Base-by-base conservation (phyloP, 2,329 filamentous ascomycete genomes). In the Curvularia sp. region DNA sequence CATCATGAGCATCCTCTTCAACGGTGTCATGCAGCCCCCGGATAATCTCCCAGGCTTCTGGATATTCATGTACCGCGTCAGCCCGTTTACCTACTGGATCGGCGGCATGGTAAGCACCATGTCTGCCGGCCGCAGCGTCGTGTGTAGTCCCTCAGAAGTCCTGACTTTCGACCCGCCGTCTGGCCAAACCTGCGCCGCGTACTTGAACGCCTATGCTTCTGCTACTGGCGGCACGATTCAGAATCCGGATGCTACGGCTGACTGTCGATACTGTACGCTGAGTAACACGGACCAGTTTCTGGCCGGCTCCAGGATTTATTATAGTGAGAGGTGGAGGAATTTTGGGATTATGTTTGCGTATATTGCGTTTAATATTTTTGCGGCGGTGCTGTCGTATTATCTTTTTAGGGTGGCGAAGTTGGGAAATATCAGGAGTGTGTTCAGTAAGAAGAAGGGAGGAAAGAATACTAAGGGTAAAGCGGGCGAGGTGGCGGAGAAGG, bases 61-160 rank as follows among this genome's bases (percentile, higher is more conserved):
- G 89, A 86, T 86, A 60, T 92, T 91, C 78, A 92, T 92, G 89
- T 90, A 91, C 75, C 83, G 86, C 26, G 80, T 86, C 10, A 87
- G 84, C 0, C 88, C 88, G 0, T 88, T 90, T 58, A 90, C 87
- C 0, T 91, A 91, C 75, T 86, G 83, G 81, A 69, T 82, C 20
- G 69, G 61, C 18, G 78, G 77, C 9, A 75, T 81, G 38, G 73
- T 78, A 2, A 65, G 73, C 5, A 75, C 78, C 0, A 75, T 77
- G 69, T 70, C 88, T 0, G 75, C 78, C 2, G 75, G 69, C 0
- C 80, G 80, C 1, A 63, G 74, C 8, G 84, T 88, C 41, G 76
- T 72, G 22, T 88, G 83, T 62, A 70, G 75, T 12, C 43, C 58
- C 65, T 67, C 58, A 3, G 81, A 88, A 53, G 77, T 74, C 10